phyloP scores from a whole-genome alignment of 371 early-diverging fungal species.

The Mortierella sp. region DNA sequence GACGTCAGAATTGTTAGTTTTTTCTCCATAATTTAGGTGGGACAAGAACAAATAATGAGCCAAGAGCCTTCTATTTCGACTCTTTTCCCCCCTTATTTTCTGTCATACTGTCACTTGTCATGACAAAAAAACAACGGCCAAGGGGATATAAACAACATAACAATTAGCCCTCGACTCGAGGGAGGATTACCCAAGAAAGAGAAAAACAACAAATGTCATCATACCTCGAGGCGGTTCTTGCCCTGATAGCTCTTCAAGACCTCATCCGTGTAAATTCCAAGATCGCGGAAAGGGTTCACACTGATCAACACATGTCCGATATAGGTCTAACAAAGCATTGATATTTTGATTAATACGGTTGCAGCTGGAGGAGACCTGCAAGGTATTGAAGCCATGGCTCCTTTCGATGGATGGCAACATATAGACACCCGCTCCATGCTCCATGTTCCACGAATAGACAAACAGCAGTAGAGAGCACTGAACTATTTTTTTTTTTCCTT shows the following conservation, averaged over 20 bases:
- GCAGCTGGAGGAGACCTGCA: too few species aligned
- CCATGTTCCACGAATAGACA: neutral
- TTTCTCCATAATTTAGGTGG: constrained; percentile 2
- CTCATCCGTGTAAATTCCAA: constrained; percentile 86
- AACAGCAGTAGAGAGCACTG: neutral
- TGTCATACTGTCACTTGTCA: neutral
- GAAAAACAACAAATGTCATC: constrained; percentile 10
- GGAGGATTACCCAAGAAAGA: neutral
- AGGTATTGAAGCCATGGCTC: neutral
- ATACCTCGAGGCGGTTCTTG: constrained; percentile 87
- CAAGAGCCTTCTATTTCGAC: neutral
- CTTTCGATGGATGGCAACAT: too few species aligned
- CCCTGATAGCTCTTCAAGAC: constrained; percentile 81
- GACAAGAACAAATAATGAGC: neutral
- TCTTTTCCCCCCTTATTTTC: neutral
- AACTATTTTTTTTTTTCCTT: neutral
- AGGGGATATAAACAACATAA: neutral
- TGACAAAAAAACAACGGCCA: neutral
- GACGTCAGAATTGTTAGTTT: constrained; percentile 6
- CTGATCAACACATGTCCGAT: constrained; percentile 91
- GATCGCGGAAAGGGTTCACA: constrained; percentile 89
- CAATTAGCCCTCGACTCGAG: neutral
- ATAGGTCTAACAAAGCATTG: constrained; percentile 73
- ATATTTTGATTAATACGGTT: too few species aligned
- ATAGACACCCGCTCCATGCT: too few species aligned